Evolutionary conservation across 441 rosid species (phyloP).

Genomic region (Adansonia grandidieri): DNA sequence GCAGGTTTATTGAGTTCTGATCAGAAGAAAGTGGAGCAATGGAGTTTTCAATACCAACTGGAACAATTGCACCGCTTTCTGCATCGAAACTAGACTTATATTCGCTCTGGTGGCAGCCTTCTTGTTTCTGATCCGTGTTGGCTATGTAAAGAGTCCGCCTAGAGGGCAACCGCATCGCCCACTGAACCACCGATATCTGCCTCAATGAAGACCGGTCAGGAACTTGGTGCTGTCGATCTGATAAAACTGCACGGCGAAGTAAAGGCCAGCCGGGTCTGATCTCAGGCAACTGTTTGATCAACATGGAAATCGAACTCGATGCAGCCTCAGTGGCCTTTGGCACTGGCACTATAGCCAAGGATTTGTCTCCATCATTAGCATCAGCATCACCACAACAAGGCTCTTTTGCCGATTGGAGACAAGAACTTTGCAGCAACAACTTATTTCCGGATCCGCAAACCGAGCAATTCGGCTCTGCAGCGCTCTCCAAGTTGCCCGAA

Average conservation of each 20-base stretch:
- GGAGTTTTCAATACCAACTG: slow-evolving; percentile 35
- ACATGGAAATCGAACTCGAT: slow-evolving; percentile 37
- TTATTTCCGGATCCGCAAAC: slow-evolving; percentile 52
- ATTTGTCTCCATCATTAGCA: too few relatives aligned
- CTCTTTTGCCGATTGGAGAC: slow-evolving; percentile 20
- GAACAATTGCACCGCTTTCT: slow-evolving; percentile 61
- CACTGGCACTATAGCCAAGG: slow-evolving; percentile 26
- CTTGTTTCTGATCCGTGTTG: slow-evolving; percentile 32
- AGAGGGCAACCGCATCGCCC: slow-evolving; percentile 62
- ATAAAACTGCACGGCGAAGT: slow-evolving; percentile 44
- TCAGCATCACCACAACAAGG: slow-evolving; percentile 6
- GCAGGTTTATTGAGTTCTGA: slow-evolving; percentile 40
- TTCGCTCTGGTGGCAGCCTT: slow-evolving; percentile 18
- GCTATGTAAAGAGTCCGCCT: slow-evolving; percentile 37
- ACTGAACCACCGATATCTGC: slow-evolving; percentile 66
- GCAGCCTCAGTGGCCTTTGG: slow-evolving; percentile 36
- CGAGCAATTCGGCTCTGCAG: slow-evolving; percentile 48
- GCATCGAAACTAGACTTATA: slow-evolving; percentile 38
- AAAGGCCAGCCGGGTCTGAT: slow-evolving; percentile 67
- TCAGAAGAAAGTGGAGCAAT: slow-evolving; percentile 39
- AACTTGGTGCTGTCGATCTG: slow-evolving; percentile 33
- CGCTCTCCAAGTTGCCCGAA: slow-evolving; percentile 36
- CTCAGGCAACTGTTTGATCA: slow-evolving; percentile 46
- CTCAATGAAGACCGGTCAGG: slow-evolving; percentile 43
- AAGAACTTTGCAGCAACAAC: slow-evolving; percentile 29